Conservation (phyloP, 306 rosid species). For the Cucurbita ficifolia region DNA sequence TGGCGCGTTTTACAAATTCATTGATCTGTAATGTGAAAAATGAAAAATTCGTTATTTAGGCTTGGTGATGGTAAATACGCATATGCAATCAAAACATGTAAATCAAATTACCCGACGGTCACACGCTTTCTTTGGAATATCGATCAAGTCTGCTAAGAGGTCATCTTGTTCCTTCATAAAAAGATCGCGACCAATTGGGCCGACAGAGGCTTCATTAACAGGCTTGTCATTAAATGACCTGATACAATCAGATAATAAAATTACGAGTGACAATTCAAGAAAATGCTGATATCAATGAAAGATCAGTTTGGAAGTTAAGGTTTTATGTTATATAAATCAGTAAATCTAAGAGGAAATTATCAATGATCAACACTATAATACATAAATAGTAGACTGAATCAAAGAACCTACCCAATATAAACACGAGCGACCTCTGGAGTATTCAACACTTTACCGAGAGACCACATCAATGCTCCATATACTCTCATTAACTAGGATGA, state of each 20-base stretch:
- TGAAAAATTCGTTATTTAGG: not conserved
- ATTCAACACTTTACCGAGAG: conserved; percentile 71
- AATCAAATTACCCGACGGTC: conserved; percentile 52
- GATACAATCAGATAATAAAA: not conserved
- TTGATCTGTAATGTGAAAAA: conserved; percentile 22
- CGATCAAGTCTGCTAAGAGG: conserved; percentile 60
- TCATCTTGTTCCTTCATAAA: conserved; percentile 78
- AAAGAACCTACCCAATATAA: conserved; percentile 59
- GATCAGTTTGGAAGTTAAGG: not conserved
- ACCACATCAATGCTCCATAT: conserved; percentile 99
- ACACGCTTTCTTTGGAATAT: conserved; percentile 80
- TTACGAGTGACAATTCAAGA: not conserved
- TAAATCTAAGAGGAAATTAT: not conserved
- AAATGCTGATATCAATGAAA: not conserved
- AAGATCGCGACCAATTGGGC: conserved; percentile 58
- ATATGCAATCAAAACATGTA: not conserved
- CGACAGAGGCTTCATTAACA: conserved; percentile 33
- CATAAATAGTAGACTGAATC: not conserved
- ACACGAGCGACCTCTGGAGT: conserved; percentile 90
- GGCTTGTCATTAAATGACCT: conserved; percentile 84
- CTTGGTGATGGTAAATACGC: not conserved
- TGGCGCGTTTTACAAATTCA: conserved; percentile 37
- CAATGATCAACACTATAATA: not conserved
- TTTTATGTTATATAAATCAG: not conserved
- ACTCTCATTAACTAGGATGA: conserved; percentile 75